Evolutionary conservation across 1,139 yeast genomes (phyloP).

Genomic region (Saccharomyces hybrid): DNA sequence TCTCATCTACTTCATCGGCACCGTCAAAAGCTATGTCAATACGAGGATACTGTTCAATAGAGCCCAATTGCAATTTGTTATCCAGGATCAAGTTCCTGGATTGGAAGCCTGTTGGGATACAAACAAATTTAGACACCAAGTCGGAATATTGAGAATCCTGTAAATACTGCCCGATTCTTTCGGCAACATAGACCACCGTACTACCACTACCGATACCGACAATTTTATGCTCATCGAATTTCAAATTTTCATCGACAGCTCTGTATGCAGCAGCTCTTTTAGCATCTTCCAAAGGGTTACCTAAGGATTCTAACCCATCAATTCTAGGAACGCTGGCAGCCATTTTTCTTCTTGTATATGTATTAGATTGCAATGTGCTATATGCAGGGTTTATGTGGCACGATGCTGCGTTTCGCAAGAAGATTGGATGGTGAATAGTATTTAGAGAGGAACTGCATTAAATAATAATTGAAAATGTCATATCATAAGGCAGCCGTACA

Average conservation of each 20-base stretch:
- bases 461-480: not conserved
- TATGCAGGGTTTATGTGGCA: not conserved
- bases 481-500: not conserved
- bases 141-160: conserved; percentile 33
- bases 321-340: conserved; percentile 10
- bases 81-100: conserved; percentile 77
- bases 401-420: not conserved
- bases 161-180: conserved; percentile 58
- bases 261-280: conserved; percentile 82
- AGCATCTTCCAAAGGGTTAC: conserved; percentile 35
- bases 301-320: conserved; percentile 21
- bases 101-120: conserved; percentile 97
- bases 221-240: conserved; percentile 57
- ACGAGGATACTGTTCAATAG: conserved; percentile 71
- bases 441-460: not conserved
- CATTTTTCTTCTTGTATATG: not conserved
- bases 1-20: conserved; percentile 88
- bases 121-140: conserved; percentile 49
- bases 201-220: conserved; percentile 96
- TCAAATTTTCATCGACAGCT: conserved; percentile 84
- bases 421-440: not conserved
- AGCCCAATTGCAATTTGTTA: conserved; percentile 71
- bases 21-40: conserved; percentile 96
- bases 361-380: not conserved
- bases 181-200: conserved; percentile 93